Evolutionary conservation across 768 basidiomycete species (phyloP).

Genomic region (Chalciporus pseudorubinellus): DNA sequence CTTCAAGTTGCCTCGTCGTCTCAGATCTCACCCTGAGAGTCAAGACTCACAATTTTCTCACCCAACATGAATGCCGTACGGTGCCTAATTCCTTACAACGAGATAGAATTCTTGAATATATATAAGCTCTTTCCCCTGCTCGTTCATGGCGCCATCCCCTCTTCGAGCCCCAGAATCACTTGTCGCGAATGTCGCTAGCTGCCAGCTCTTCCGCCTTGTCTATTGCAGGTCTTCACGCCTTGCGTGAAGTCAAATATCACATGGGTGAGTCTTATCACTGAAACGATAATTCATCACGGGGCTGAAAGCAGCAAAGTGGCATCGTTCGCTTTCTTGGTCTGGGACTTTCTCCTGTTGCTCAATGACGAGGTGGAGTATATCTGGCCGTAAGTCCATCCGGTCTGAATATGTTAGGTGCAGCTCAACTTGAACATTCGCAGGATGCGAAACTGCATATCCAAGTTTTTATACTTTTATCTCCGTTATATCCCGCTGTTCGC

Average conservation of each 20-base stretch:
- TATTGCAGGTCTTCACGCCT: conserved; percentile 1
- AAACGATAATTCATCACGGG: too few species aligned
- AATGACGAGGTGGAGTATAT: conserved; percentile 26
- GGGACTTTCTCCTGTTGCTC: conserved; percentile 27
- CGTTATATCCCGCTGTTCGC: not conserved
- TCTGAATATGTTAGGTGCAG: too few species aligned
- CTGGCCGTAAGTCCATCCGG: conserved; percentile 36
- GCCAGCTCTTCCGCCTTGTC: conserved; percentile 1
- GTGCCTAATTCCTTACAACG: too few species aligned
- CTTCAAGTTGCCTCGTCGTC: too few species aligned
- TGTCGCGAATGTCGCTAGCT: conserved; percentile 1
- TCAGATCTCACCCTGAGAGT: too few species aligned
- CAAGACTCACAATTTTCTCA: too few species aligned
- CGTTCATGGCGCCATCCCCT: too few species aligned
- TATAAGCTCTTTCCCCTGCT: too few species aligned
- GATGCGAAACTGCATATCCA: not conserved
- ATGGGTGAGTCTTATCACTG: conserved; percentile 6
- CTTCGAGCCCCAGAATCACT: too few species aligned
- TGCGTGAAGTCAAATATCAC: conserved; percentile 8
- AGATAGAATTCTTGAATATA: too few species aligned
- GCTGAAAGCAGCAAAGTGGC: conserved; percentile 20
- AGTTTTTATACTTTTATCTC: not conserved
- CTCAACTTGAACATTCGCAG: not conserved
- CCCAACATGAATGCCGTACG: too few species aligned
- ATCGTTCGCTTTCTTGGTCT: conserved; percentile 24